phyloP scores from a whole-genome alignment of 1,139 yeast species.

The Pneumocystis sp. region DNA sequence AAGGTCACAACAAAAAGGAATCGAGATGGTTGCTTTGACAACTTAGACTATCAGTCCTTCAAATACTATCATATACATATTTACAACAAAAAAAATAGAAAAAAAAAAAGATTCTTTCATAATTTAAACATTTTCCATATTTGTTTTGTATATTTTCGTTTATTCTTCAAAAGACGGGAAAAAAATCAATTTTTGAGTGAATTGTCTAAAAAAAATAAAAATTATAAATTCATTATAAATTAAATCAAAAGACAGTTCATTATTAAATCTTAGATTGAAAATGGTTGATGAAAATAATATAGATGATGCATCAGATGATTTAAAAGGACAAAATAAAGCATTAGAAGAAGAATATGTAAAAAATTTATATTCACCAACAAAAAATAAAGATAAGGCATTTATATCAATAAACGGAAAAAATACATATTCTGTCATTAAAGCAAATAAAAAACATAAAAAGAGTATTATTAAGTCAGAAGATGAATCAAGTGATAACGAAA shows the following conservation, averaged over 20 bases:
- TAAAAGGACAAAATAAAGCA: not conserved
- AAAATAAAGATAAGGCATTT: not conserved
- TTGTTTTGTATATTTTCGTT: not conserved
- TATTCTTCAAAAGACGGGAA: not conserved
- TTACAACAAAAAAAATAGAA: not conserved
- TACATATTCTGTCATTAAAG: not conserved
- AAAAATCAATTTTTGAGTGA: too few relatives aligned
- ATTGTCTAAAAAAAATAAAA: too few relatives aligned
- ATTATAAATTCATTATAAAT: not conserved
- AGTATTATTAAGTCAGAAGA: not conserved
- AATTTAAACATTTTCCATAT: not conserved
- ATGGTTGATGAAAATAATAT: not conserved
- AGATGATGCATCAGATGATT: not conserved
- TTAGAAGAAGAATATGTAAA: not conserved
- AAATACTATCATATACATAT: not conserved
- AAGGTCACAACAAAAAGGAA: not conserved
- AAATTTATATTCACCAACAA: not conserved
- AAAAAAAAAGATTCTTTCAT: too few relatives aligned
- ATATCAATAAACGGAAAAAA: not conserved
- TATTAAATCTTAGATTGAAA: not conserved
- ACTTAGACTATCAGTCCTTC: not conserved
- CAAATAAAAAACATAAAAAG: not conserved
- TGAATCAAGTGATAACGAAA: not conserved
- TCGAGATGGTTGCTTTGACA: not conserved
- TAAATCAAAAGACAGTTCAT: not conserved